A percentile compares a stretch with the other conserved stretches of the same genome.
Evolutionary conservation across 225 moss, liverwort and hornwort genomes (phyloP).

Genomic region (Polytrichum commune): DNA sequence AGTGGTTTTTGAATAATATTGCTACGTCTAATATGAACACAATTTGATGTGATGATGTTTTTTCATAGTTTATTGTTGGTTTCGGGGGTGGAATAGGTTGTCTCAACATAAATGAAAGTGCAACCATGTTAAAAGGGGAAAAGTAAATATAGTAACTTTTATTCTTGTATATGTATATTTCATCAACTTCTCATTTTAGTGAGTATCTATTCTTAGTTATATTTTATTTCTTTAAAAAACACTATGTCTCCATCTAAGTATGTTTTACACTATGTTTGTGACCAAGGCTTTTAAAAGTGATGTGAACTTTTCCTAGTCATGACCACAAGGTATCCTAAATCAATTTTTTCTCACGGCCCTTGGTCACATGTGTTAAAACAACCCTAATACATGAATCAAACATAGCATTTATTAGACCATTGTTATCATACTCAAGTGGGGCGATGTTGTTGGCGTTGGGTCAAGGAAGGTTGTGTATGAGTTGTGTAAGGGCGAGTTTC

Average conservation of each 20-base stretch:
- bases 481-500: background rate
- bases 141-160: background rate
- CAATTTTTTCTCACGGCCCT: no score
- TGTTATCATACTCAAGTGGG: background rate
- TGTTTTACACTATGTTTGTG: no score
- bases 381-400: no score
- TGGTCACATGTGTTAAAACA: no score
- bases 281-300: no score
- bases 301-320: no score
- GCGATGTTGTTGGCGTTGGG: background rate
- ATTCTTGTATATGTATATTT: background rate
- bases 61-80: background rate
- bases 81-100: background rate
- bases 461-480: background rate
- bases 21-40: background rate
- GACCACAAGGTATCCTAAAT: no score
- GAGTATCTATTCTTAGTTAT: background rate
- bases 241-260: background rate
- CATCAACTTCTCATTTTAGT: constrained; percentile 4
- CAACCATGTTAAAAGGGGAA: background rate
- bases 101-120: background rate
- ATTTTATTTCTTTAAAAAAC: background rate
- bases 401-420: no score
- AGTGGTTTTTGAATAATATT: no score
- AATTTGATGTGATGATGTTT: background rate